A percentile compares a stretch with the other conserved stretches of the same genome.
Conservation (phyloP, 768 basidiomycete species). For the Mycena sanguinolenta region DNA sequence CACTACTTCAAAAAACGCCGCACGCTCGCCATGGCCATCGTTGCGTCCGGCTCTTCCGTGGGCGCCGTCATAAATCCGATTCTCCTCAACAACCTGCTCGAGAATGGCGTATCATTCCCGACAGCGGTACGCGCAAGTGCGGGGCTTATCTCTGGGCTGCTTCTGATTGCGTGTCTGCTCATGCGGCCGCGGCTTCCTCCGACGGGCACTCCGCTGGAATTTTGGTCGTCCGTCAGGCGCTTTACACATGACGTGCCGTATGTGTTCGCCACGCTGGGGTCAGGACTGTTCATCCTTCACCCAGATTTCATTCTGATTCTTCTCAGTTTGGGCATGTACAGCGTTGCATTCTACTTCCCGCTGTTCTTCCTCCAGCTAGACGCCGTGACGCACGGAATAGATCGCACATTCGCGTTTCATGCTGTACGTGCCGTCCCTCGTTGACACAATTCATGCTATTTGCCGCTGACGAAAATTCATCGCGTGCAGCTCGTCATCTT, state of each 20-base stretch:
- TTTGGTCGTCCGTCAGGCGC: not conserved
- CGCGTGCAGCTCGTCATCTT: conserved; percentile 50
- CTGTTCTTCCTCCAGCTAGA: conserved; percentile 70
- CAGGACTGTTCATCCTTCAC: not conserved
- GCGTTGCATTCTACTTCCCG: conserved; percentile 60
- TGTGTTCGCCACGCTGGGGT: conserved; percentile 25
- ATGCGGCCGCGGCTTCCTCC: not conserved
- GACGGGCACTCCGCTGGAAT: not conserved
- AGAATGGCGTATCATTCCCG: not conserved
- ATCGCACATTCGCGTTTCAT: conserved; percentile 66
- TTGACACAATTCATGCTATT: not conserved
- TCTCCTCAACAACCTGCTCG: not conserved
- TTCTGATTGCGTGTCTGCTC: not conserved
- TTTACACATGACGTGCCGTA: not conserved
- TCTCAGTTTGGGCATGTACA: conserved; percentile 49
- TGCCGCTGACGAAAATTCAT: not conserved
- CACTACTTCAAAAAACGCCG: not conserved
- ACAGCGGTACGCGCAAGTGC: not conserved
- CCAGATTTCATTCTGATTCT: too few species aligned
- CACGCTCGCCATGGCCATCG: not conserved
- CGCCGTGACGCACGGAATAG: conserved; percentile 60
- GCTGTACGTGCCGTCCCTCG: conserved; percentile 48
- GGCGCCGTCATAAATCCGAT: not conserved
- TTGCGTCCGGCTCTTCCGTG: not conserved
- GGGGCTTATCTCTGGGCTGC: not conserved